Evolutionary conservation across 2,329 filamentous ascomycete species (phyloP).

Genomic region (Berkeleyomyces rouxiae): DNA sequence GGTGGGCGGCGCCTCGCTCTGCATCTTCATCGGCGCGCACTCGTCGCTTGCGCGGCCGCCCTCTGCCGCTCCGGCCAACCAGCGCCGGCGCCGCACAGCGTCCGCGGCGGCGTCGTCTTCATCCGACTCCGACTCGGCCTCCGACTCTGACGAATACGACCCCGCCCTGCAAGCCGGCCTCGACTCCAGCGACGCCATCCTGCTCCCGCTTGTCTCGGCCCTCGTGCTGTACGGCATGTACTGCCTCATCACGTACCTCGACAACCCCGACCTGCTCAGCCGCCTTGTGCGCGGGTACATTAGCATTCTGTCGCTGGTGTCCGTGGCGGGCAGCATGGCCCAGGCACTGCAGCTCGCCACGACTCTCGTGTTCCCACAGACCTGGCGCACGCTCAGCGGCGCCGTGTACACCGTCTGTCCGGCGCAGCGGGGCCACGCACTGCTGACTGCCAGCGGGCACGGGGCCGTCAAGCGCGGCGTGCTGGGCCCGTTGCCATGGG

Average conservation of each 20-base stretch:
- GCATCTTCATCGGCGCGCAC: constrained; percentile 73
- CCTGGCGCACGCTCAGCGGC: constrained; percentile 38
- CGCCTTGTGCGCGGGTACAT: constrained; percentile 74
- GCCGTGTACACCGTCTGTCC: constrained; percentile 29
- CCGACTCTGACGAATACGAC: constrained; percentile 32
- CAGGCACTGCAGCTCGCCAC: constrained; percentile 49
- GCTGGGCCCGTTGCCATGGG: constrained; percentile 19
- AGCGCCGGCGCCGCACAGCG: constrained; percentile 18
- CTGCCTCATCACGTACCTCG: constrained; percentile 73
- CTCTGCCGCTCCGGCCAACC: constrained; percentile 47
- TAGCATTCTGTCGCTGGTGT: constrained; percentile 60
- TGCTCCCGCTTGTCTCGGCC: constrained; percentile 69
- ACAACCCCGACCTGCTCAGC: constrained; percentile 68
- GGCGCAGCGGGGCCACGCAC: constrained; percentile 11
- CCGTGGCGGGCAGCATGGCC: constrained; percentile 55
- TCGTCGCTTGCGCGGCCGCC: constrained; percentile 71
- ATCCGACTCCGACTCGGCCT: constrained; percentile 19
- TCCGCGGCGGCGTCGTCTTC: not conserved
- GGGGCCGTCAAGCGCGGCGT: constrained; percentile 15
- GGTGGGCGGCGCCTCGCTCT: constrained; percentile 52
- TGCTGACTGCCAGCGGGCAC: not conserved
- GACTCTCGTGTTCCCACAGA: constrained; percentile 55
- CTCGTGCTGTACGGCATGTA: constrained; percentile 60
- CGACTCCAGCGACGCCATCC: constrained; percentile 56
- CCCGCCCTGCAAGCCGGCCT: constrained; percentile 29